These are phyloP conservation scores for Crotalaria pallida DNA, from an alignment of 306 rosid genomes.

Conservation along the genomic window DNA sequence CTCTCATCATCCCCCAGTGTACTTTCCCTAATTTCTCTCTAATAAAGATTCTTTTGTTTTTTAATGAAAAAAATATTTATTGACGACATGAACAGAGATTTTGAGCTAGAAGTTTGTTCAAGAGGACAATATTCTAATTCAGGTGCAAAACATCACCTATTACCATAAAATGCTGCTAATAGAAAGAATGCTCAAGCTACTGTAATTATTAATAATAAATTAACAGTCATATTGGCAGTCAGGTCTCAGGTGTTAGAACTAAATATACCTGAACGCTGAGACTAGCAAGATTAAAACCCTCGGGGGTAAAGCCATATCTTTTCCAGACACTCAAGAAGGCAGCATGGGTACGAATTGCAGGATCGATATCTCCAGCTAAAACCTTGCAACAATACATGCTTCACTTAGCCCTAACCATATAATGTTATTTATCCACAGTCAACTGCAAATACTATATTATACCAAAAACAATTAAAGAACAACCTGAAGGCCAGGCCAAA, in stretches of 20 bases:
- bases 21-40: not conserved
- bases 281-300: constrained; percentile 95
- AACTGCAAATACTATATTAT: constrained; percentile 5
- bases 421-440: constrained; percentile 12
- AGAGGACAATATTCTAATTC: not conserved
- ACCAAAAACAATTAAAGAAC: constrained; percentile 11
- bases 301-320: constrained; percentile 95
- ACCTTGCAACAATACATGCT: constrained; percentile 55
- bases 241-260: constrained; percentile 19
- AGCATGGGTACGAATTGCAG: constrained; percentile 90
- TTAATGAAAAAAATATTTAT: not conserved
- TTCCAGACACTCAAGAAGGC: constrained; percentile 98
- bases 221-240: constrained; percentile 5
- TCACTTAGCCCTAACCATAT: constrained; percentile 19
- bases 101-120: not conserved
- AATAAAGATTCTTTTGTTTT: not conserved
- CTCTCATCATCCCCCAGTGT: not conserved
- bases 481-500: constrained; percentile 99
- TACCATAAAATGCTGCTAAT: not conserved
- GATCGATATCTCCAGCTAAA: constrained; percentile 90
- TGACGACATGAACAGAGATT: constrained; percentile 7
- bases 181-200: constrained; percentile 6
- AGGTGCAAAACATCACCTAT: constrained; percentile 1
- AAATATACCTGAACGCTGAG: constrained; percentile 84
- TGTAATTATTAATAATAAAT: not conserved